A percentile compares a stretch with the other conserved stretches of the same genome.
phyloP scores from a whole-genome alignment of 306 rosid genomes.

The Lablab purpureus region DNA sequence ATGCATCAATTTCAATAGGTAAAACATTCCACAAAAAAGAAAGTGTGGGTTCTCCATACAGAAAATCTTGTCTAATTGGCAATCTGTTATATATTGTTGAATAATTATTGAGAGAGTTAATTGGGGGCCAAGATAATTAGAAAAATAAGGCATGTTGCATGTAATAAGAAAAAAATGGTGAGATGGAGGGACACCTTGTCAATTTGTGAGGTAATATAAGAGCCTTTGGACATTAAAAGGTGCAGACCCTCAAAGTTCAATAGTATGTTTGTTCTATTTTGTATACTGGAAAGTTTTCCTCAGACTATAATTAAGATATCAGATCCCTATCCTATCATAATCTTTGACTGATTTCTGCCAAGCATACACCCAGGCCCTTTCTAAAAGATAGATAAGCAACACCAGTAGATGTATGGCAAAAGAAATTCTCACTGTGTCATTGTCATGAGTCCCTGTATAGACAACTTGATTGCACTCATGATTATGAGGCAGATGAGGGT shows the following conservation, averaged over 20 bases:
- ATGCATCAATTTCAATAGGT: slow-evolving; percentile 2
- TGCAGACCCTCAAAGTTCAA: background rate
- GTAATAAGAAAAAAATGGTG: background rate
- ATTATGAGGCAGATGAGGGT: slow-evolving; percentile 95
- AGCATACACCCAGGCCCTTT: slow-evolving; percentile 15
- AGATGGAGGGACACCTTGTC: background rate
- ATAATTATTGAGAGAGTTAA: background rate
- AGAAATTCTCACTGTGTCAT: slow-evolving; percentile 79
- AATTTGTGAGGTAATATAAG: background rate
- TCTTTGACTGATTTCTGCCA: slow-evolving; percentile 16
- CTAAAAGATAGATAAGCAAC: slow-evolving; percentile 30
- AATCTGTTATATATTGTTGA: background rate
- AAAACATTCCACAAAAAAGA: slow-evolving; percentile 11
- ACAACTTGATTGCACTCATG: slow-evolving; percentile 93
- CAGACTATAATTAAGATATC: background rate
- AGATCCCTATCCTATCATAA: background rate
- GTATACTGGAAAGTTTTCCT: background rate
- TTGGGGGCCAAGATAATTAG: background rate
- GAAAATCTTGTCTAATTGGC: slow-evolving; percentile 6
- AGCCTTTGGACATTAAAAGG: background rate
- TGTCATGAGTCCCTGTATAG: slow-evolving; percentile 96
- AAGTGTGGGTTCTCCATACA: background rate
- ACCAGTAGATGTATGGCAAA: slow-evolving; percentile 31
- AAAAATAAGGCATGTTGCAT: background rate
- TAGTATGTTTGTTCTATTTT: background rate